phyloP scores from a whole-genome alignment of 306 rosid genomes.

The Calophaca sinica region DNA sequence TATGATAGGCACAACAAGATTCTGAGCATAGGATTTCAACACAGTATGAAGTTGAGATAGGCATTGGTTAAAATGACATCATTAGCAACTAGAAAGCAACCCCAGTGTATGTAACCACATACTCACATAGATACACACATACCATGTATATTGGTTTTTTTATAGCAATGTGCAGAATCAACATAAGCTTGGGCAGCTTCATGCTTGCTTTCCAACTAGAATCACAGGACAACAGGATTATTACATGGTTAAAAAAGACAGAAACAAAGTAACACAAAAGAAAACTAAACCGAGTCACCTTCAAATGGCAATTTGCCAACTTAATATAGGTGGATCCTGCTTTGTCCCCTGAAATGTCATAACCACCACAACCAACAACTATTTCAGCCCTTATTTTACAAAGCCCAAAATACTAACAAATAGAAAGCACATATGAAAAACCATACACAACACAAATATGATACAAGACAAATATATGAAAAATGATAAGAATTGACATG shows the following conservation, averaged over 20 bases:
- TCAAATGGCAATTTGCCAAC: conserved; percentile 87
- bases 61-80: not conserved
- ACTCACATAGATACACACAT: conserved; percentile 24
- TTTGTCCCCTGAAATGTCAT: conserved; percentile 77
- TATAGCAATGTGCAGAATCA: conserved; percentile 92
- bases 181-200: conserved; percentile 92
- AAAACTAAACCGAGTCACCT: conserved; percentile 53
- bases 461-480: not conserved
- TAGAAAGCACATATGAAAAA: not conserved
- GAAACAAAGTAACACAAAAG: not conserved
- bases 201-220: conserved; percentile 90
- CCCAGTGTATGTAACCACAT: not conserved
- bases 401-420: not conserved
- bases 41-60: not conserved
- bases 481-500: no score
- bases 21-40: not conserved
- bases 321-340: conserved; percentile 83
- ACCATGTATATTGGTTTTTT: conserved; percentile 75
- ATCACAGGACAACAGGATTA: conserved; percentile 30
- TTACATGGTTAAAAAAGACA: conserved; percentile 11
- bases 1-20: not conserved
- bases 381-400: conserved; percentile 20
- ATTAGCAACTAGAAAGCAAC: not conserved
- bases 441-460: not conserved
- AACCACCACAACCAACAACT: conserved; percentile 27